phyloP scores from a whole-genome alignment of 306 rosid species.

The Acacia melanoxylon region DNA sequence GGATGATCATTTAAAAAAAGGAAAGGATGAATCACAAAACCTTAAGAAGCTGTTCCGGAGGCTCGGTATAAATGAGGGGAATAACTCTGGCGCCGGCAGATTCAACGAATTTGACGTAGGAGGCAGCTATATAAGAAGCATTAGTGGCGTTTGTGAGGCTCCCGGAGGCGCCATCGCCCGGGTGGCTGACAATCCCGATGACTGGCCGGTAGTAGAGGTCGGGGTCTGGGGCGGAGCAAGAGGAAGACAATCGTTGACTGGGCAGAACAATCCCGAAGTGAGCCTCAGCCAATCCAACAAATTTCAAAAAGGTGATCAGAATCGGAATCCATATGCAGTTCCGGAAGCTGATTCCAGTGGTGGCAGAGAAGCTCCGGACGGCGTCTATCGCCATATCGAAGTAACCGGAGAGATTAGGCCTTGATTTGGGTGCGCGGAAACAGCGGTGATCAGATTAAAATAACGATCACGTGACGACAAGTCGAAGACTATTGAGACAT shows the following conservation, averaged over 20 bases:
- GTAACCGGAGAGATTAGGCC: not conserved
- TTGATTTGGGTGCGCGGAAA: not conserved
- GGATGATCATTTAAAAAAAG: not conserved
- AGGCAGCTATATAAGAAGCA: constrained; percentile 75
- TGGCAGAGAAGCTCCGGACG: not conserved
- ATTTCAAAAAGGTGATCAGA: constrained; percentile 38
- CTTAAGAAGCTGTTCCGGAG: constrained; percentile 57
- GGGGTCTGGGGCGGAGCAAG: constrained; percentile 49
- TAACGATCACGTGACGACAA: not conserved
- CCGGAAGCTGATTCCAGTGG: not conserved
- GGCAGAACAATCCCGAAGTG: constrained; percentile 46
- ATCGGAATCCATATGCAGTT: constrained; percentile 27
- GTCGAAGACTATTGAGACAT: not conserved
- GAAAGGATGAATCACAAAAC: constrained; percentile 20
- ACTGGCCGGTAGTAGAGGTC: constrained; percentile 66
- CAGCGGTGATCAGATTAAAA: not conserved
- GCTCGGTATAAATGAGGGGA: constrained; percentile 76
- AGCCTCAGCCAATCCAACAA: constrained; percentile 25
- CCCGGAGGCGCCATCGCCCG: constrained; percentile 86
- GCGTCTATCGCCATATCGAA: constrained; percentile 32
- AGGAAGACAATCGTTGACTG: constrained; percentile 34
- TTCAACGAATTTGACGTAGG: constrained; percentile 82
- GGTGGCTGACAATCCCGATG: constrained; percentile 83
- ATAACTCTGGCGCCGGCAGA: constrained; percentile 87
- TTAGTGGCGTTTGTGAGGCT: constrained; percentile 60